phyloP scores from a whole-genome alignment of 495 filamentous ascomycete species.

The Penicillium goetzii region DNA sequence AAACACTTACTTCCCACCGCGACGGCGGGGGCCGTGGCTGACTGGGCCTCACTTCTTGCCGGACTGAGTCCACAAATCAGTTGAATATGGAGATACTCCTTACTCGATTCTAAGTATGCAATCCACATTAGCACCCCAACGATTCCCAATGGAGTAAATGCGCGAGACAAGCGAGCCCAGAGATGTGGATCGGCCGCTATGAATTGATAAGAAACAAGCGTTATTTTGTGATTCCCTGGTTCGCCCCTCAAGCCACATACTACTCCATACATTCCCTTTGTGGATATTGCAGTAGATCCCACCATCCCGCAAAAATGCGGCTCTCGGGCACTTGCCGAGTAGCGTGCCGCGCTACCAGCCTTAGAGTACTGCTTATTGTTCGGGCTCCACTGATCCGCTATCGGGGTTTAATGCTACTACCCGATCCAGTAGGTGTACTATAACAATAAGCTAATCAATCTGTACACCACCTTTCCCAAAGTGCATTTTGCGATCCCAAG shows the following conservation, averaged over 20 bases:
- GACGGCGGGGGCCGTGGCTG: background rate
- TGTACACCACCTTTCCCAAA: background rate
- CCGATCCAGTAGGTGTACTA: background rate
- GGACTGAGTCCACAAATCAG: background rate
- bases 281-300: background rate
- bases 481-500: background rate
- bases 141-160: background rate
- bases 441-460: background rate
- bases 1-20: background rate
- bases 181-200: background rate
- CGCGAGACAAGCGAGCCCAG: background rate
- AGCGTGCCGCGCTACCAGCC: background rate
- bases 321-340: background rate
- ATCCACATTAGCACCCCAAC: background rate
- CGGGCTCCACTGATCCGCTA: background rate
- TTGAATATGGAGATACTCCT: background rate
- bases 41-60: background rate
- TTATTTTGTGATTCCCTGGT: background rate
- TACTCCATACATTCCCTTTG: background rate
- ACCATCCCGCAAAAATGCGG: background rate
- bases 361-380: background rate
- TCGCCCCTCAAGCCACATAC: background rate
- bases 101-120: background rate
- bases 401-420: background rate
- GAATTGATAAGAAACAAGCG: background rate